Base-by-base conservation (phyloP, 306 rosid genomes). In the Erythrophleum fordii region DNA sequence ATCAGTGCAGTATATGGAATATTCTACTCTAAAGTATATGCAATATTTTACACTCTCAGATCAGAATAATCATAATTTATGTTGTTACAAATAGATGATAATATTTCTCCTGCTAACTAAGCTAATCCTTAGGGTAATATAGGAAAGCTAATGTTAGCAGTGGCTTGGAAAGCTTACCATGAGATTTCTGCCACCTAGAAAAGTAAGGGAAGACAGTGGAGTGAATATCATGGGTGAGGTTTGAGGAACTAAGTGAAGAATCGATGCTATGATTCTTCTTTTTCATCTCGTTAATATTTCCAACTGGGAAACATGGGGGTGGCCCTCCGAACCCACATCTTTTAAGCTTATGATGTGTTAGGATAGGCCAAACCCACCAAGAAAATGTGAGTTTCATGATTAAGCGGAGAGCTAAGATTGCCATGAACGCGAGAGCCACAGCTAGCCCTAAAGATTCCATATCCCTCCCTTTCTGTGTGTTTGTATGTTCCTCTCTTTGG, bases 151-250 rank as follows among this genome's bases (percentile, higher is more conserved):
- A n/a, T n/a, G n/a, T n/a, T n/a, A n/a, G n/a, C n/a, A n/a, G n/a
- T n/a, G n/a, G n/a, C n/a, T 0, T 28, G 58, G 39, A 53, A 69
- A 52, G 60, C 85, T 69, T 86, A 93, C 98, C 98, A 75, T 87
- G 82, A 37, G 92, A 85, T 45, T 76, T 87, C 67, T 88, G 94
- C 98, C 98, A 93, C n/a, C 82, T 77, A 66, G 94, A 76, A 51
- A 90, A 93, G 79, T 83, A 90, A 18, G 98, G 97, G 72, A 93
- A 90, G 0, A 83, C 91, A 16, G 62, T 60, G 22, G 94, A 80
- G 83, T 93, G 98, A 53, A 93, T 90, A 80, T 93, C 93, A 79
- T 93, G 93, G 48, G 81, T 64, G 72, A 81, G 29, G 7, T 58
- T 79, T 11, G 83, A 81, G 14, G 81, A 71, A 16, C 7, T 45